Conservation (phyloP, 1,139 yeast species). For the Kluyveromyces marxianus region DNA sequence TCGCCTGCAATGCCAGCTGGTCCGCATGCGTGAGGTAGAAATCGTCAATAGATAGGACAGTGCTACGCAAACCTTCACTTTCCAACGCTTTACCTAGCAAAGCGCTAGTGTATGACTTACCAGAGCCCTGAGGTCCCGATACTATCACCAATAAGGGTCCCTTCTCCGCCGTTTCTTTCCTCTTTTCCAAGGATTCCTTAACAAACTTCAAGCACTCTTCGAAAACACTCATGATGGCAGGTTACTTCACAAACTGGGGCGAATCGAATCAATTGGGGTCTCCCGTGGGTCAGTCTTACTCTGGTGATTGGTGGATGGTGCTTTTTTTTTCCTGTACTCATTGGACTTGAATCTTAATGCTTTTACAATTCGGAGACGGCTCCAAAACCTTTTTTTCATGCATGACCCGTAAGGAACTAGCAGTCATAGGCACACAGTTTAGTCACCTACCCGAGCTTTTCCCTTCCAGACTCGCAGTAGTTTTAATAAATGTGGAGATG, state of each 20-base stretch:
- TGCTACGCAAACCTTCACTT: slow-evolving; percentile 39
- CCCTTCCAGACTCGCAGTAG: too few species aligned
- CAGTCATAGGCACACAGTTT: too few species aligned
- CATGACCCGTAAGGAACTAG: too few species aligned
- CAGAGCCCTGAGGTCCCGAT: slow-evolving; percentile 92
- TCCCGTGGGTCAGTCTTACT: too few species aligned
- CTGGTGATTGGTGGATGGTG: too few species aligned
- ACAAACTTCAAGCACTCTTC: slow-evolving; percentile 24
- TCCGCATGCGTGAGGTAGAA: slow-evolving; percentile 62
- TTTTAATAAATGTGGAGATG: too few species aligned
- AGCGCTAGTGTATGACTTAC: slow-evolving; percentile 64
- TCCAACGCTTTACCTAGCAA: slow-evolving; percentile 31
- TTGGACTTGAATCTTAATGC: too few species aligned
- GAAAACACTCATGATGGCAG: slow-evolving; percentile 2
- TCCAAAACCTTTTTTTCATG: too few species aligned
- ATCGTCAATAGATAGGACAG: slow-evolving; percentile 75
- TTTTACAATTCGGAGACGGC: too few species aligned
- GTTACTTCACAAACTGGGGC: background rate
- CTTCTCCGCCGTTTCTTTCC: slow-evolving; percentile 16
- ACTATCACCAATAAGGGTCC: slow-evolving; percentile 58
- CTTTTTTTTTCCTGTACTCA: too few species aligned
- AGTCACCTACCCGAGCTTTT: too few species aligned
- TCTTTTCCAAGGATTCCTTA: slow-evolving; percentile 17
- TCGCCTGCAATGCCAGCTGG: slow-evolving; percentile 41
- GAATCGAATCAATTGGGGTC: background rate